Evolutionary conservation across 1,284 basidiomycete species (phyloP).

Genomic region (Megacollybia platyphylla): DNA sequence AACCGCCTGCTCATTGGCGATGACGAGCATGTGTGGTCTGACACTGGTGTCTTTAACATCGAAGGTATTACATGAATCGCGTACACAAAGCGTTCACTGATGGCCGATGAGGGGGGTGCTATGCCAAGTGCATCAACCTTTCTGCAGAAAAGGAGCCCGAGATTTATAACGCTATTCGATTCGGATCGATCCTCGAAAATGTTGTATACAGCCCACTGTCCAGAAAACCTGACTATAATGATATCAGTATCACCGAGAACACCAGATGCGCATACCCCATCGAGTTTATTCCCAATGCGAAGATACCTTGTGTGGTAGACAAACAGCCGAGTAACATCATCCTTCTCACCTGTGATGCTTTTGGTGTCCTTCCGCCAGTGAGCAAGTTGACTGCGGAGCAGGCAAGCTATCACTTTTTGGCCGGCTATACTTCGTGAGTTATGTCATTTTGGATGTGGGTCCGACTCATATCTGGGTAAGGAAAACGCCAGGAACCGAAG

Average conservation of each 20-base stretch:
- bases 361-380: constrained; percentile 95
- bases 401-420: constrained; percentile 96
- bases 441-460: neutral
- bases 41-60: constrained; percentile 98
- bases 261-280: constrained; percentile 98
- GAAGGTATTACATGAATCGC: constrained; percentile 43
- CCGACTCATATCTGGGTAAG: constrained; percentile 16
- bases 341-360: constrained; percentile 97
- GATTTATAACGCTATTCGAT: constrained; percentile 92
- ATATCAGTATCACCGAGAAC: constrained; percentile 96
- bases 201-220: constrained; percentile 92
- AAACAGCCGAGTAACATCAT: constrained; percentile 91
- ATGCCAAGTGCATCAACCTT: constrained; percentile 97
- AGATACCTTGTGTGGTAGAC: constrained; percentile 81
- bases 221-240: constrained; percentile 91
- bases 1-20: constrained; percentile 88
- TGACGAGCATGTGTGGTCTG: constrained; percentile 98
- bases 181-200: constrained; percentile 96
- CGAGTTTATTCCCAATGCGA: constrained; percentile 92
- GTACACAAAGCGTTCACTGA: too few species aligned
- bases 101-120: constrained; percentile 53
- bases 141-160: constrained; percentile 96
- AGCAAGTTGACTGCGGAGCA: constrained; percentile 89
- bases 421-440: constrained; percentile 85
- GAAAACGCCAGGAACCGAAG: constrained; percentile 95